Evolutionary conservation across 2,329 filamentous ascomycete species (phyloP).

Genomic region (Raffaelea ambrosiae): DNA sequence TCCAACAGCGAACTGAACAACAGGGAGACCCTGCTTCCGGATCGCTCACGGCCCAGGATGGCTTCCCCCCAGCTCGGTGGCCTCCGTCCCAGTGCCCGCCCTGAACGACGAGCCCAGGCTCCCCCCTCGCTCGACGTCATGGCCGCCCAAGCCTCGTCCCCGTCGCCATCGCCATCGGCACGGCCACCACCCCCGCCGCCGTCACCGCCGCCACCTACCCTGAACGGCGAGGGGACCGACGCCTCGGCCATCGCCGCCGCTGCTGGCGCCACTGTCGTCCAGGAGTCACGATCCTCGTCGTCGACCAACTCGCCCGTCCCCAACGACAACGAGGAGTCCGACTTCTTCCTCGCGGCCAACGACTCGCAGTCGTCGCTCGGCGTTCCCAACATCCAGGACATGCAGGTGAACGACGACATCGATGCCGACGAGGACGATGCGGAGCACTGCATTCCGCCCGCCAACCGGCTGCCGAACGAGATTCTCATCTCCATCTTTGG

Average conservation of each 20-base stretch:
- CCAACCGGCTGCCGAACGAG: constrained; percentile 83
- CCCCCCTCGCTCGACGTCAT: constrained; percentile 16
- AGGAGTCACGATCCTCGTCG: constrained; percentile 52
- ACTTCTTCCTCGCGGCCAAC: constrained; percentile 83
- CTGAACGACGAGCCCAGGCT: constrained; percentile 8
- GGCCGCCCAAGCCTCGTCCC: constrained; percentile 13
- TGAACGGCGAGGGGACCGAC: constrained; percentile 20
- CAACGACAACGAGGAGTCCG: constrained; percentile 81
- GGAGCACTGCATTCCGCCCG: constrained; percentile 61
- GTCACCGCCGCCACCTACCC: constrained; percentile 10
- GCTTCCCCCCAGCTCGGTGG: constrained; percentile 1
- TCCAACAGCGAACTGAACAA: too few species aligned
- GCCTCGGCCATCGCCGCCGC: constrained; percentile 13
- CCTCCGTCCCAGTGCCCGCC: neutral
- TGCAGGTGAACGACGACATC: constrained; percentile 54
- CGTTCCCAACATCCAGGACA: constrained; percentile 67
- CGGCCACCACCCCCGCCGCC: neutral
- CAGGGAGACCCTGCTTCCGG: too few species aligned
- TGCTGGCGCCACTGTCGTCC: constrained; percentile 9
- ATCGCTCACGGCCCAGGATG: constrained; percentile 5
- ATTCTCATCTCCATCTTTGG: constrained; percentile 89
- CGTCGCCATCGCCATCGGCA: neutral
- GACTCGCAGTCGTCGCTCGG: constrained; percentile 91
- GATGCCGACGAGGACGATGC: neutral
- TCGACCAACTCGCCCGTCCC: constrained; percentile 68